Evolutionary conservation across 1,284 basidiomycete genomes (phyloP).

Genomic region (Microbotryomycetes sp.): DNA sequence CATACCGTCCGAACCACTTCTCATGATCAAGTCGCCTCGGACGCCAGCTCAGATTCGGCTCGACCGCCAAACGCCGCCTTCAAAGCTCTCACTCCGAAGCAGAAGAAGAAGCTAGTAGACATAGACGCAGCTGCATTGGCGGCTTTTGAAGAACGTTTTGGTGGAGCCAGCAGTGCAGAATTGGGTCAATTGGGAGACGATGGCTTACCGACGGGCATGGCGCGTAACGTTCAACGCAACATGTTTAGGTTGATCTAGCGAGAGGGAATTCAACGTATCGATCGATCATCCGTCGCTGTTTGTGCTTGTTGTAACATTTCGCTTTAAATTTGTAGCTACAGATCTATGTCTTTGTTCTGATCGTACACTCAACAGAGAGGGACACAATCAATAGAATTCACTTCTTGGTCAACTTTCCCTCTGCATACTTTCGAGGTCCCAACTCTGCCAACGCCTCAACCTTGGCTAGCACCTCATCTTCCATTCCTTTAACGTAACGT

Average conservation of each 20-base stretch:
- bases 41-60: too few relatives aligned
- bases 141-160: not conserved
- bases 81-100: not conserved
- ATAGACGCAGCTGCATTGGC: not conserved
- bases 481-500: conserved; percentile 64
- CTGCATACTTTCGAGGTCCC: conserved; percentile 76
- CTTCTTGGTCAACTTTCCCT: conserved; percentile 12
- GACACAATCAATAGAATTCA: too few relatives aligned
- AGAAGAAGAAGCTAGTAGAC: not conserved
- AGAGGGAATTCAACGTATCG: too few relatives aligned
- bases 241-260: not conserved
- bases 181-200: not conserved
- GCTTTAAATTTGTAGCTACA: not conserved
- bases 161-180: not conserved
- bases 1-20: too few relatives aligned
- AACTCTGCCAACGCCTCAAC: conserved; percentile 66
- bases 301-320: not conserved
- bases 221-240: not conserved
- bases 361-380: too few relatives aligned
- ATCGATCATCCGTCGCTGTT: not conserved
- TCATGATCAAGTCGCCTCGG: too few relatives aligned
- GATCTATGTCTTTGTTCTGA: not conserved
- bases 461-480: conserved; percentile 78
- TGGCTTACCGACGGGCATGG: not conserved
- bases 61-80: not conserved